Percentiles rank a stretch among this genome's conserved stretches.
These are phyloP conservation scores for Leucocoprinus birnbaumii DNA, from an alignment of 768 basidiomycete genomes.

Conservation along the genomic window DNA sequence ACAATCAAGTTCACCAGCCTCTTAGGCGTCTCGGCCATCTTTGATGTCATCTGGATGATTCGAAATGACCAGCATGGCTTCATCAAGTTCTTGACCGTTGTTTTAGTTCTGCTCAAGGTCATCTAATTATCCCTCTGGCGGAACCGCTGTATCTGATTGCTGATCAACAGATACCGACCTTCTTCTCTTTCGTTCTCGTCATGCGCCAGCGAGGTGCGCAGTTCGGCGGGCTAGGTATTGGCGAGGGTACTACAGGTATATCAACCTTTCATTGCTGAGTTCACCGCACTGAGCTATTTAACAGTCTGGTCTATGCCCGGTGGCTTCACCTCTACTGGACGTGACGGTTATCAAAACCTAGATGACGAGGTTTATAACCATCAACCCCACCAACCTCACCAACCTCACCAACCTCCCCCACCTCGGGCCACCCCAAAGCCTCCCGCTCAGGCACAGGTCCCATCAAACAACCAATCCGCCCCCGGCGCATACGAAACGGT, in stretches of 20 bases:
- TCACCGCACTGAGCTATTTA: constrained; percentile 6
- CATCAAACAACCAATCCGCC: constrained; percentile 15
- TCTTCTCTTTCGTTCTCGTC: constrained; percentile 45
- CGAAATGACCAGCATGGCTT: constrained; percentile 54
- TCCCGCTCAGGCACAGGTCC: not conserved
- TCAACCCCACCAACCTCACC: constrained; percentile 24
- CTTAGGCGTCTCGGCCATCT: constrained; percentile 56
- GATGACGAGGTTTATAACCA: constrained; percentile 44
- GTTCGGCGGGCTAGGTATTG: constrained; percentile 45
- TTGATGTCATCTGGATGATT: constrained; percentile 72
- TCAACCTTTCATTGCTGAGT: constrained; percentile 2
- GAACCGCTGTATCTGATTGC: not conserved
- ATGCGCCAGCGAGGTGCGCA: constrained; percentile 59
- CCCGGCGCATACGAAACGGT: constrained; percentile 44
- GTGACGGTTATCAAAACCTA: constrained; percentile 62
- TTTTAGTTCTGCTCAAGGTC: constrained; percentile 61
- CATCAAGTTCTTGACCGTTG: constrained; percentile 48
- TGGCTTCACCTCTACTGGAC: constrained; percentile 53
- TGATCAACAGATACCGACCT: constrained; percentile 51
- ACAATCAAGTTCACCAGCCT: constrained; percentile 58
- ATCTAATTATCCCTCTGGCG: not conserved
- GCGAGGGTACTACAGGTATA: constrained; percentile 55
- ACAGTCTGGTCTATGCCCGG: constrained; percentile 81
- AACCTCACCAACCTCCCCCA: constrained; percentile 24
- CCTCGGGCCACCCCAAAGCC: constrained; percentile 25